Evolutionary conservation across 345 rosid genomes (phyloP), one percentile per base, ranked within the genome.

Genomic region (Anacardium occidentale): DNA sequence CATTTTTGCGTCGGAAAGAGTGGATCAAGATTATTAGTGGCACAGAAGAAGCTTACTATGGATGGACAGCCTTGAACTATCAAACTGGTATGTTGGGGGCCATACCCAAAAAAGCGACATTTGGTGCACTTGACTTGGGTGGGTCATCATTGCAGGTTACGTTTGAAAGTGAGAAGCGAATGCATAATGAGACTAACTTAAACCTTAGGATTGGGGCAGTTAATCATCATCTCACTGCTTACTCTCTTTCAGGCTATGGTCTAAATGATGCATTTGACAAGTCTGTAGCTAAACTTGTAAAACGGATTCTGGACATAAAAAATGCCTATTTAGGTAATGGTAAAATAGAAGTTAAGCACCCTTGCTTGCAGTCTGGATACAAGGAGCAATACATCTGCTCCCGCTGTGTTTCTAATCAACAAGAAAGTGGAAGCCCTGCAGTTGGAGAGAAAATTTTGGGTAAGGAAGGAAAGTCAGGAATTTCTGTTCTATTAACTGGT

Each of bases 121-220:
- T 89, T 82, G 99, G 99, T 73, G 89, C 99, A 48, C 98, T 95
- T 71, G 99, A 95, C 81, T 79, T 95, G 79, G 99, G 99, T 60
- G 99, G 99, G 40, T 95, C 98, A 13, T 95, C 99, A n/a, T 80
- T 95, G 81, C 99, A 95, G 83, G 96, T 95, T 67, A 95, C 99
- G 25, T 95, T 95, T 80, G 99, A 95, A 85, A 87, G 84, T 71
- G 85, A 83, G 78, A 85, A 83, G 56, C 82, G 71, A 17, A 72
- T 73, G n/a, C 90, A 66, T 70, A 88, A 86, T 44, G 82, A 80
- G 69, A 87, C 88, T 71, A 87, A 87, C 79, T 77, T 91, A 65
- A 84, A 85, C 75, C 92, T 95, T 73, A 88, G 89, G 73, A 84
- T 95, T 69, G 98, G 99, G 64, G 79, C 84, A 60, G 91, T 80